Evolutionary conservation across 495 filamentous ascomycete species (phyloP).

Genomic region (Lophiotrema nucula): DNA sequence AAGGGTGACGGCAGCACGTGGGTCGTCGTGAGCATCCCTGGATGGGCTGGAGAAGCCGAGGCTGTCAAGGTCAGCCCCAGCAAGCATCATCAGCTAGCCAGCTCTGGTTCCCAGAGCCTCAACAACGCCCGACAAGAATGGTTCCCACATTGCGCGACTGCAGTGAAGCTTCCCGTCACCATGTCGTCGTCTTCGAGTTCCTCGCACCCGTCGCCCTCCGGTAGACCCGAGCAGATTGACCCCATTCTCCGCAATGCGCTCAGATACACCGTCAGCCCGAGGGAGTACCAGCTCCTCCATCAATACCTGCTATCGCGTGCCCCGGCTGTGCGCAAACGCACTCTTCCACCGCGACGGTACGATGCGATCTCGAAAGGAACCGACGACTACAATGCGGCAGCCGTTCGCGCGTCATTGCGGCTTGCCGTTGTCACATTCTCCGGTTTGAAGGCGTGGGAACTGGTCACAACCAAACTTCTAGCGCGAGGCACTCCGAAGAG

Average conservation of each 20-base stretch:
- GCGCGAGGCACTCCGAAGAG: constrained; percentile 43
- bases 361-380: constrained; percentile 51
- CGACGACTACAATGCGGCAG: constrained; percentile 75
- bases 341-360: constrained; percentile 58
- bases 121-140: background rate
- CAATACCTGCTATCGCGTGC: constrained; percentile 71
- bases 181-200: constrained; percentile 21
- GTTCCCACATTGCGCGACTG: background rate
- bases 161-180: too few relatives aligned
- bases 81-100: too few relatives aligned
- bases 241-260: constrained; percentile 73
- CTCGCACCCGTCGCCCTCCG: constrained; percentile 15
- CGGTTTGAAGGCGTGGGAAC: constrained; percentile 66
- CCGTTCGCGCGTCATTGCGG: constrained; percentile 72
- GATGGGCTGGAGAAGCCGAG: too few relatives aligned
- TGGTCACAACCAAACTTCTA: constrained; percentile 46
- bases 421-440: constrained; percentile 71
- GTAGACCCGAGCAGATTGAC: constrained; percentile 44
- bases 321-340: constrained; percentile 53
- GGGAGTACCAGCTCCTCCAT: constrained; percentile 81
- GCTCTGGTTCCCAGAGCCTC: too few relatives aligned
- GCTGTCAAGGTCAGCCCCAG: too few relatives aligned
- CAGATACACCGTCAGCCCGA: constrained; percentile 76
- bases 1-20: too few relatives aligned
- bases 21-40: too few relatives aligned